These are phyloP conservation scores for Alternaria arborescens DNA, from an alignment of 2,329 filamentous ascomycete species.

Conservation along the genomic window DNA sequence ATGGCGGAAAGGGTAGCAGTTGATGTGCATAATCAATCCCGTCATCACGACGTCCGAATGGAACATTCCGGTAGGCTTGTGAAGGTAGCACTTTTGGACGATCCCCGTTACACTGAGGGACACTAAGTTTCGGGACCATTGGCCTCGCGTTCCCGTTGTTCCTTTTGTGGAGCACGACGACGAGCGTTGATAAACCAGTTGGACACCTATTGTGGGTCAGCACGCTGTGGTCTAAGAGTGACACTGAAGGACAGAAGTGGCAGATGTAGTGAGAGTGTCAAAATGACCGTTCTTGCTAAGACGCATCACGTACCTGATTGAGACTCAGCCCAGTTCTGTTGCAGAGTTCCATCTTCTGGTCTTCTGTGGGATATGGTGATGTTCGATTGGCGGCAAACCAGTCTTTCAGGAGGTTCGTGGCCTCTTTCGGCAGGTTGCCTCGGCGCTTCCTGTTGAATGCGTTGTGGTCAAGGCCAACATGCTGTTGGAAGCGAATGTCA, in stretches of 20 bases:
- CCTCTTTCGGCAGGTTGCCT: conserved; percentile 89
- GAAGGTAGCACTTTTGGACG: not conserved
- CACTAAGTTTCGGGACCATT: conserved; percentile 22
- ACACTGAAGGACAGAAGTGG: conserved; percentile 24
- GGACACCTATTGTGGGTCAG: conserved; percentile 61
- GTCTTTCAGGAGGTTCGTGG: conserved; percentile 78
- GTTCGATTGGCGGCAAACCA: conserved; percentile 69
- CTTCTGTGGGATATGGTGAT: conserved; percentile 87
- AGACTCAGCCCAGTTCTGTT: conserved; percentile 78
- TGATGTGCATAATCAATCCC: not conserved
- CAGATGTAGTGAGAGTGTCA: conserved; percentile 36
- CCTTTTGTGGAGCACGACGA: conserved; percentile 58
- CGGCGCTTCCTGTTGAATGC: conserved; percentile 64
- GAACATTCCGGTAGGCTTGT: not conserved
- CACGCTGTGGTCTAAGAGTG: conserved; percentile 10
- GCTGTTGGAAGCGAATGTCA: conserved; percentile 43
- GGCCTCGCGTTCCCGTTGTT: conserved; percentile 39
- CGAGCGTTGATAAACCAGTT: conserved; percentile 86
- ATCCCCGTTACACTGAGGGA: not conserved
- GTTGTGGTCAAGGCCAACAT: conserved; percentile 39
- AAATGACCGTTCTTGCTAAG: conserved; percentile 42
- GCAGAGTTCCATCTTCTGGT: conserved; percentile 86
- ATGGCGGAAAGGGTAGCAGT: not conserved
- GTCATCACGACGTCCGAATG: not conserved
- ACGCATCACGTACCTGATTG: conserved; percentile 63